Evolutionary conservation across 2,329 filamentous ascomycete species (phyloP).

Genomic region (Penicillium sp.): DNA sequence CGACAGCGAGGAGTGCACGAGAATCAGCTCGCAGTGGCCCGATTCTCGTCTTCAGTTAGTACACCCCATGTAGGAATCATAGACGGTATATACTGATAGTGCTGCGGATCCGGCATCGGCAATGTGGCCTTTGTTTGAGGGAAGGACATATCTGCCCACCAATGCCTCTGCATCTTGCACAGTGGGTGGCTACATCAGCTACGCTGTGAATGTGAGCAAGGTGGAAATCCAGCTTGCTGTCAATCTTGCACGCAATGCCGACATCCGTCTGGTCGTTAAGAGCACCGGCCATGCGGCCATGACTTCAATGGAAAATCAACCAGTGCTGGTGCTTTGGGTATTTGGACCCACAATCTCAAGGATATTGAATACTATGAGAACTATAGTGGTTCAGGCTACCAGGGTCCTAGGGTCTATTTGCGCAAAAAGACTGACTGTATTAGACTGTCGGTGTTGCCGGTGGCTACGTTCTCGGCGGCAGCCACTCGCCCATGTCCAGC

Average conservation of each 20-base stretch:
- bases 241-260: slow-evolving; percentile 26
- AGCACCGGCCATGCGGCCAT: slow-evolving; percentile 51
- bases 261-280: slow-evolving; percentile 41
- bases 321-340: slow-evolving; percentile 47
- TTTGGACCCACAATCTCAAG: slow-evolving; percentile 53
- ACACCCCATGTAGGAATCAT: not conserved
- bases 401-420: slow-evolving; percentile 33
- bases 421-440: not conserved
- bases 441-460: slow-evolving; percentile 57
- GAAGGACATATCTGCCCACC: slow-evolving; percentile 27
- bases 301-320: slow-evolving; percentile 49
- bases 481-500: slow-evolving; percentile 55
- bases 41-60: slow-evolving; percentile 28
- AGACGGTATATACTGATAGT: slow-evolving; percentile 11
- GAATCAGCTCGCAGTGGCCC: slow-evolving; percentile 23
- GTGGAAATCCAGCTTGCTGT: slow-evolving; percentile 38
- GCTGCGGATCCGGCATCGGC: slow-evolving; percentile 24
- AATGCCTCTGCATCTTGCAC: slow-evolving; percentile 29
- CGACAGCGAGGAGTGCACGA: slow-evolving; percentile 19
- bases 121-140: slow-evolving; percentile 32
- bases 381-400: slow-evolving; percentile 45
- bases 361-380: slow-evolving; percentile 40
- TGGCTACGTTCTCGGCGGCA: slow-evolving; percentile 61
- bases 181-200: slow-evolving; percentile 32
- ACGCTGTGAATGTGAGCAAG: slow-evolving; percentile 37